Percentiles rank a stretch among this genome's conserved stretches.
These are phyloP conservation scores for Dalbergia cochinchinensis DNA, from an alignment of 306 rosid species.

Conservation along the genomic window DNA sequence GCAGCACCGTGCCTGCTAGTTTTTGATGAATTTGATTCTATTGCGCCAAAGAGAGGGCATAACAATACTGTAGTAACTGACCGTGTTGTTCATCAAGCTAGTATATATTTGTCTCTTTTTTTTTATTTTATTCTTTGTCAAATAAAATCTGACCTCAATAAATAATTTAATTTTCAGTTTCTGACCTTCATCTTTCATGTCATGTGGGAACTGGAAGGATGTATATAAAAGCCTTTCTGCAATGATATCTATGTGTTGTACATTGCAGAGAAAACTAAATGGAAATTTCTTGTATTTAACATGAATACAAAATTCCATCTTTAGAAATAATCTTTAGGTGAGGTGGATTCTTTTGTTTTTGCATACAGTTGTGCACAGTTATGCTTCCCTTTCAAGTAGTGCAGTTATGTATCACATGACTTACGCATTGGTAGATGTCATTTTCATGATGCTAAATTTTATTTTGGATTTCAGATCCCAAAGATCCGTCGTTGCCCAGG, in stretches of 20 bases:
- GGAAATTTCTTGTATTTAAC: conserved; percentile 17
- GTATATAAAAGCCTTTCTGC: too few species aligned
- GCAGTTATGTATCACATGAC: not conserved
- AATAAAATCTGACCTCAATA: conserved; percentile 46
- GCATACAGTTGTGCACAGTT: not conserved
- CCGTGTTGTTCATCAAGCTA: conserved; percentile 95
- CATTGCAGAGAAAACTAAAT: not conserved
- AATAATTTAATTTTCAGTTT: conserved; percentile 71
- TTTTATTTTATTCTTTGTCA: conserved; percentile 25
- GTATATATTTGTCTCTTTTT: conserved; percentile 42
- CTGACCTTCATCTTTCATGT: conserved; percentile 69
- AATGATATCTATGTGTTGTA: not conserved
- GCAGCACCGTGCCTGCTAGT: conserved; percentile 97
- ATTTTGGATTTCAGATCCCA: conserved; percentile 7
- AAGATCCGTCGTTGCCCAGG: conserved; percentile 86
- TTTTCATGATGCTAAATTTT: conserved; percentile 3
- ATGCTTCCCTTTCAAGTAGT: conserved; percentile 26
- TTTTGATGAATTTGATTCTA: conserved; percentile 97
- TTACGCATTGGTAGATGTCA: not conserved
- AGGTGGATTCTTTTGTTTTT: not conserved
- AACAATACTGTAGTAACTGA: conserved; percentile 99
- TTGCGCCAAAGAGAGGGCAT: conserved; percentile 98
- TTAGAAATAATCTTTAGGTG: conserved; percentile 1
- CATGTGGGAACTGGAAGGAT: too few species aligned
- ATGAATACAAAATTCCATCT: not conserved